These are phyloP conservation scores for Bimuria novae-zelandiae DNA, from an alignment of 2,329 filamentous ascomycete genomes.

Conservation along the genomic window DNA sequence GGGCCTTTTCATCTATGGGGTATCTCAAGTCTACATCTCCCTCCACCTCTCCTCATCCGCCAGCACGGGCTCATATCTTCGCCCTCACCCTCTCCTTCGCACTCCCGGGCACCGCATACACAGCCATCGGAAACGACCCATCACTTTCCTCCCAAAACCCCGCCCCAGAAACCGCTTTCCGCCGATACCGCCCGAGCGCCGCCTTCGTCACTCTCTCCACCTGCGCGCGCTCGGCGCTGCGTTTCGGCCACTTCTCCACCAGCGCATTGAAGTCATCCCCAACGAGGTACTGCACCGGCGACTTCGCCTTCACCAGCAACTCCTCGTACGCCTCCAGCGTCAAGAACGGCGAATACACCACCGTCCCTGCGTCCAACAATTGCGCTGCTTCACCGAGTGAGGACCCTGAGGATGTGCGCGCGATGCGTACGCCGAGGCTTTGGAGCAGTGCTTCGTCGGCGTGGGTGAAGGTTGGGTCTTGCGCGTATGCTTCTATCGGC, in stretches of 20 bases:
- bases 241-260: constrained; percentile 35
- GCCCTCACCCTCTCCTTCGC: constrained; percentile 10
- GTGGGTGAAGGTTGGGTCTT: constrained; percentile 38
- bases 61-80: too few species aligned
- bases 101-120: constrained; percentile 20
- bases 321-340: constrained; percentile 29
- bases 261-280: constrained; percentile 37
- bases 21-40: background rate
- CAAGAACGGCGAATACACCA: constrained; percentile 37
- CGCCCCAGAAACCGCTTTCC: constrained; percentile 23
- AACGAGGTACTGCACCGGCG: constrained; percentile 22
- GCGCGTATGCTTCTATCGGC: constrained; percentile 29
- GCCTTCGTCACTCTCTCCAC: constrained; percentile 24
- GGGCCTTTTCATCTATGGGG: background rate
- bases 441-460: constrained; percentile 30
- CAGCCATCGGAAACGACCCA: constrained; percentile 34
- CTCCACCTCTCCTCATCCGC: constrained; percentile 10
- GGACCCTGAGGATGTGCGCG: constrained; percentile 30
- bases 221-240: constrained; percentile 27
- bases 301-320: constrained; percentile 5
- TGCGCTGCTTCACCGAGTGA: constrained; percentile 30
- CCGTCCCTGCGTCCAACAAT: constrained; percentile 24
- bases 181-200: constrained; percentile 17
- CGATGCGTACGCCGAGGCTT: constrained; percentile 23
- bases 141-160: constrained; percentile 33